Percentiles rank a stretch among this genome's conserved stretches.
These are phyloP conservation scores for Dryas integrifolia DNA, from an alignment of 331 rosid species.

Conservation along the genomic window DNA sequence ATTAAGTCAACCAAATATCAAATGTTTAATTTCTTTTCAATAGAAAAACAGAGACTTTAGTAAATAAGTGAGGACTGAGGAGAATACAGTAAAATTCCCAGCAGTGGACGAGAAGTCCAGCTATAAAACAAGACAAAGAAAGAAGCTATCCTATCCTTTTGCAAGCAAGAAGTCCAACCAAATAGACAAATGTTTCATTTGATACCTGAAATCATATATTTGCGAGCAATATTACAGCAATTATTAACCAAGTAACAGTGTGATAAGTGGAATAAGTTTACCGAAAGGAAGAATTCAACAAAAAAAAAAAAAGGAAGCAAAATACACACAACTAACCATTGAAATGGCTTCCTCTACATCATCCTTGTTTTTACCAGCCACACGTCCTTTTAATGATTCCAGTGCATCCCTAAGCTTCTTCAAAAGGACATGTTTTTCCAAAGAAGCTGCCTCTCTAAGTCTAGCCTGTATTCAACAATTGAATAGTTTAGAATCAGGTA, in stretches of 20 bases:
- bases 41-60: not conserved
- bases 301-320: not conserved
- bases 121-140: not conserved
- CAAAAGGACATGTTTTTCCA: conserved; percentile 84
- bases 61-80: not conserved
- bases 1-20: not conserved
- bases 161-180: not conserved
- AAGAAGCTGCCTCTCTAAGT: conserved; percentile 83
- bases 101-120: not conserved
- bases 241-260: not conserved
- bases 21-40: not conserved
- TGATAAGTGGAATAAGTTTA: conserved; percentile 12
- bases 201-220: not conserved
- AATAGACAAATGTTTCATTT: not conserved
- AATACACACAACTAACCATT: conserved; percentile 54
- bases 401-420: conserved; percentile 94
- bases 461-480: conserved; percentile 63
- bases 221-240: not conserved
- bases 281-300: conserved; percentile 5
- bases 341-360: conserved; percentile 84
- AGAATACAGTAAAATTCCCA: not conserved
- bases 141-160: conserved; percentile 1
- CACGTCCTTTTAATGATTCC: conserved; percentile 79
- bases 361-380: conserved; percentile 80
- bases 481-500: conserved; percentile 19